Conservation (phyloP, 176 grass and related monocot species). For the Bonia amplexicaulis region DNA sequence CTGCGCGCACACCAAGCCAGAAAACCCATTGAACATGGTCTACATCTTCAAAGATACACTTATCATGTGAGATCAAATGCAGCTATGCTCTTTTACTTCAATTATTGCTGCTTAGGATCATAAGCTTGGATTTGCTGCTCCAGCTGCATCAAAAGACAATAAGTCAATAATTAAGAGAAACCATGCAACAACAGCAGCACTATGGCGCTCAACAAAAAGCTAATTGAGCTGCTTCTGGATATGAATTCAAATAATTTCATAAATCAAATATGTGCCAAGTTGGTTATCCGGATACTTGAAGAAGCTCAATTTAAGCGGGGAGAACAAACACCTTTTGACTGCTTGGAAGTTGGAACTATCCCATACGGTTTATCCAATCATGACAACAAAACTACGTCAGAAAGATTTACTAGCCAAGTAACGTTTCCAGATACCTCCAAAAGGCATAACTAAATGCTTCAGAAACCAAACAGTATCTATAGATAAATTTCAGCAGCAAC, state of each 20-base stretch:
- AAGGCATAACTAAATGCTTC: not conserved
- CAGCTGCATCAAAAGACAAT: constrained; percentile 50
- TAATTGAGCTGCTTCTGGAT: not conserved
- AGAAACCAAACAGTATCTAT: not conserved
- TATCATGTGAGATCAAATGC: constrained; percentile 36
- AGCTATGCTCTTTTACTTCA: constrained; percentile 2
- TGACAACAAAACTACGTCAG: not conserved
- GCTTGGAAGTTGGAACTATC: not conserved
- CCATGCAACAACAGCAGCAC: not conserved
- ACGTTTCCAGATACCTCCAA: not conserved
- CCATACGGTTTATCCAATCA: not conserved
- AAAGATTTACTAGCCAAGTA: not conserved
- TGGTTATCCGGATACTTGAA: not conserved
- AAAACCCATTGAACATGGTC: constrained; percentile 29
- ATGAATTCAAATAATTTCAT: not conserved
- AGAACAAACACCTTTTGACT: not conserved
- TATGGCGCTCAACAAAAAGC: not conserved
- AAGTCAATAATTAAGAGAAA: not conserved
- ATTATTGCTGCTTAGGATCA: constrained; percentile 42
- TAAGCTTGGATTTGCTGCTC: constrained; percentile 70
- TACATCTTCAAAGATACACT: constrained; percentile 31
- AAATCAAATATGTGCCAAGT: not conserved
- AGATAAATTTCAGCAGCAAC: not conserved
- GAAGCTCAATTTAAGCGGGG: not conserved
- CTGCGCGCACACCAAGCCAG: not conserved